Evolutionary conservation across 768 basidiomycete genomes (phyloP).

Genomic region (Cyathus striatus): DNA sequence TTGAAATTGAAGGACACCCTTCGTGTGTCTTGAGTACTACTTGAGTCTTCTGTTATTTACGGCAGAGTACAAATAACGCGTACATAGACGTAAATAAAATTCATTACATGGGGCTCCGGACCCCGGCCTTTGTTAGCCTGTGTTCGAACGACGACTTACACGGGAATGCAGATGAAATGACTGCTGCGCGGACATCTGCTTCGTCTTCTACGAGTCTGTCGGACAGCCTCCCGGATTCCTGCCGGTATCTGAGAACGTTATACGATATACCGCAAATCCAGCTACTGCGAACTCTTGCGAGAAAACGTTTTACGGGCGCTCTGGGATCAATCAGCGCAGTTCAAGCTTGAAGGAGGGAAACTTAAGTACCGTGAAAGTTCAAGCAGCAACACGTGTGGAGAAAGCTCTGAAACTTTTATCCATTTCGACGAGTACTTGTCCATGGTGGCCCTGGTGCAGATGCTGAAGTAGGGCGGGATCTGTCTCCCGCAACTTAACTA

Average conservation of each 20-base stretch:
- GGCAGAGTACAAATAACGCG: conserved; percentile 13
- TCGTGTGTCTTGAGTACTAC: not conserved
- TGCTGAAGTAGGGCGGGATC: no score
- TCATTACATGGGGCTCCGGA: no score
- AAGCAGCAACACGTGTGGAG: conserved; percentile 38
- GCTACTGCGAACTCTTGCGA: conserved; percentile 26
- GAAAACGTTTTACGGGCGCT: conserved; percentile 65
- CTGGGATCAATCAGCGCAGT: conserved; percentile 22
- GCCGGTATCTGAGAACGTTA: conserved; percentile 55
- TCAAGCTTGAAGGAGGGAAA: not conserved
- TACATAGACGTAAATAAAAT: conserved; percentile 16
- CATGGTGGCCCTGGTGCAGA: no score
- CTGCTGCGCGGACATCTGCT: conserved; percentile 60
- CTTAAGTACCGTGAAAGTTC: conserved; percentile 36
- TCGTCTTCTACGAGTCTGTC: conserved; percentile 44
- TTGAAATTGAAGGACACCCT: conserved; percentile 1
- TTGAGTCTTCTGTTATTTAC: no score
- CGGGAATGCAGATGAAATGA: conserved; percentile 67
- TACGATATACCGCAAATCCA: no score
- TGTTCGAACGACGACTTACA: no score
- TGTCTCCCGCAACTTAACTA: no score
- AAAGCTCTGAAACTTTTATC: conserved; percentile 43
- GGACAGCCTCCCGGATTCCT: conserved; percentile 59
- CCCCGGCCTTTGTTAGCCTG: no score
- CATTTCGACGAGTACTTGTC: conserved; percentile 33